A percentile compares a stretch with the other conserved stretches of the same genome.
Conservation (phyloP, 2,329 filamentous ascomycete genomes). For the Aspergillus jensenii region DNA sequence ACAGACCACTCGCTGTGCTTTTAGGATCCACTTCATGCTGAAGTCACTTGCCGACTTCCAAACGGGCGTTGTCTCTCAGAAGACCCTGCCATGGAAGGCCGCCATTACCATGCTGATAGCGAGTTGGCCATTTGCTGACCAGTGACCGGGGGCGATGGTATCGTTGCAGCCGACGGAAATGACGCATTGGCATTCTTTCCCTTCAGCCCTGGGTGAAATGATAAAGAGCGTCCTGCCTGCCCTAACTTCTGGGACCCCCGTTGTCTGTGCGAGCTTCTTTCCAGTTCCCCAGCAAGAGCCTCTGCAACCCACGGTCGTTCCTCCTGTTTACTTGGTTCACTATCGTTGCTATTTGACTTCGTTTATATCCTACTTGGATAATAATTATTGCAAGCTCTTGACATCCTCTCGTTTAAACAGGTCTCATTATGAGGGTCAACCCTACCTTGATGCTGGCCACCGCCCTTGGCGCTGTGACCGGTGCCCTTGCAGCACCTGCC, state of each 20-base stretch:
- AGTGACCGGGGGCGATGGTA: neutral
- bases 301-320: slow-evolving; percentile 11
- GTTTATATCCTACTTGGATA: neutral
- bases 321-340: slow-evolving; percentile 2
- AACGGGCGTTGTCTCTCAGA: neutral
- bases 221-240: slow-evolving; percentile 8
- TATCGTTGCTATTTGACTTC: neutral
- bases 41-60: slow-evolving; percentile 3
- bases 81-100: slow-evolving; percentile 9
- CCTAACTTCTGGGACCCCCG: neutral
- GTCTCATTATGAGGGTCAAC: slow-evolving; percentile 8
- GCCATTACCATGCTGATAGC: neutral
- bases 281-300: neutral
- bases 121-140: slow-evolving; percentile 1
- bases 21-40: neutral
- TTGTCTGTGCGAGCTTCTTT: neutral
- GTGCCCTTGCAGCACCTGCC: slow-evolving; percentile 11
- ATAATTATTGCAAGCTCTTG: slow-evolving; percentile 4
- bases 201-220: neutral
- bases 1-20: neutral
- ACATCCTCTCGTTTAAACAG: slow-evolving; percentile 3
- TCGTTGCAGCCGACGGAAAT: slow-evolving; percentile 1
- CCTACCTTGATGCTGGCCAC: slow-evolving; percentile 8
- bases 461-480: slow-evolving; percentile 3
- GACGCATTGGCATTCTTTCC: slow-evolving; percentile 3